Percentiles rank a stretch among this genome's conserved stretches.
phyloP scores from a whole-genome alignment of 2,329 filamentous ascomycete species.

The Fusarium equiseti region DNA sequence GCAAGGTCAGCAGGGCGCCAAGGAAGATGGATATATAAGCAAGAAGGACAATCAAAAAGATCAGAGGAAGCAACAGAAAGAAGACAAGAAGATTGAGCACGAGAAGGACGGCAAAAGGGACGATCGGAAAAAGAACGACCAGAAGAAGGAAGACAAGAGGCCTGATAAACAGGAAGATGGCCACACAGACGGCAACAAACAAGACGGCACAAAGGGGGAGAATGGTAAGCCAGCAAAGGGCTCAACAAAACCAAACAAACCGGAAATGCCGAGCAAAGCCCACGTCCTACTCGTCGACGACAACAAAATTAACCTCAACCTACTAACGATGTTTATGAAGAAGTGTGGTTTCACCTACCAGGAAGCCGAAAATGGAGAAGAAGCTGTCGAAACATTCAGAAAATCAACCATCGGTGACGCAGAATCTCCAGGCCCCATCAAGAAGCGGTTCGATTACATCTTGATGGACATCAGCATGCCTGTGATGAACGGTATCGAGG shows the following conservation, averaged over 20 bases:
- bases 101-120: not conserved
- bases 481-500: conserved; percentile 63
- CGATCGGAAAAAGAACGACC: accelerated
- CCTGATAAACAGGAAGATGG: too few species aligned
- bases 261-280: not conserved
- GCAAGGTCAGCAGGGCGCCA: too few species aligned
- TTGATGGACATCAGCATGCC: conserved; percentile 68
- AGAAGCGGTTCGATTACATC: conserved; percentile 51
- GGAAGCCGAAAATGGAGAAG: conserved; percentile 60
- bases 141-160: not conserved
- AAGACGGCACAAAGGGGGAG: not conserved
- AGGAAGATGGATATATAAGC: not conserved
- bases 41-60: not conserved
- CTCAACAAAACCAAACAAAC: not conserved
- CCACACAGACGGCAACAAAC: not conserved
- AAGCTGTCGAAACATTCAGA: conserved; percentile 60
- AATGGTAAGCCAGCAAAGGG: not conserved
- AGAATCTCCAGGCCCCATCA: not conserved
- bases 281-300: conserved; percentile 57
- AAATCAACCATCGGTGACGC: conserved; percentile 35
- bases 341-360: conserved; percentile 57
- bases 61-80: not conserved
- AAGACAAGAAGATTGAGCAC: not conserved
- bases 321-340: conserved; percentile 57
- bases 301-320: conserved; percentile 58